Percentiles rank a stretch among this genome's conserved stretches.
phyloP scores from a whole-genome alignment of 2,329 filamentous ascomycete genomes.

The Venturia oleaginea region DNA sequence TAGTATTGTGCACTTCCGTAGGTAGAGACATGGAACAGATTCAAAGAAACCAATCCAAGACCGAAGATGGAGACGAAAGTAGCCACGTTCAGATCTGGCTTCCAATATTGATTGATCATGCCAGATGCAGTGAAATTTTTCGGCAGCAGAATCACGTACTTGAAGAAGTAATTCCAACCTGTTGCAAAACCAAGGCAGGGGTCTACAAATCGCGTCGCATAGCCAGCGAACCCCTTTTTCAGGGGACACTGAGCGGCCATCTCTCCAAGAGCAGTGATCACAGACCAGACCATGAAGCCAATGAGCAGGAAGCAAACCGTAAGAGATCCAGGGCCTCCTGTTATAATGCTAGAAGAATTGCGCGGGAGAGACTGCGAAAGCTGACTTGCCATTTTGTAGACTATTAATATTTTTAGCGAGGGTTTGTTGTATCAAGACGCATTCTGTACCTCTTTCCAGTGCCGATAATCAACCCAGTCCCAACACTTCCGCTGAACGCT shows the following conservation, averaged over 20 bases:
- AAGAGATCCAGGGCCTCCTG: slow-evolving; percentile 9
- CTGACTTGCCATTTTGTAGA: not conserved
- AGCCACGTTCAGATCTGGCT: slow-evolving; percentile 9
- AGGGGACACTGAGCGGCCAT: slow-evolving; percentile 13
- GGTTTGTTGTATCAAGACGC: not conserved
- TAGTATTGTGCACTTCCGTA: slow-evolving; percentile 7
- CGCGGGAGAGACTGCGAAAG: not conserved
- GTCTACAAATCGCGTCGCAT: slow-evolving; percentile 14
- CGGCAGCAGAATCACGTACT: slow-evolving; percentile 7
- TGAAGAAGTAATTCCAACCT: slow-evolving; percentile 11
- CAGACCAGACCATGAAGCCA: slow-evolving; percentile 10
- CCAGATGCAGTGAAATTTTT: slow-evolving; percentile 7
- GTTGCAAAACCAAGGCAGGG: slow-evolving; percentile 13
- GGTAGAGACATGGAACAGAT: slow-evolving; percentile 3
- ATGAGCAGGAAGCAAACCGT: not conserved
- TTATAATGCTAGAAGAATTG: not conserved
- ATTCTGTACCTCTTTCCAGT: slow-evolving; percentile 11
- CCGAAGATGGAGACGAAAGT: slow-evolving; percentile 12
- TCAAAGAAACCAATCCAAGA: slow-evolving; percentile 2
- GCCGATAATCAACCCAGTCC: slow-evolving; percentile 16
- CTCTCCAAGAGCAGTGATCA: slow-evolving; percentile 14
- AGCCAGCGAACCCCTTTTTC: slow-evolving; percentile 13
- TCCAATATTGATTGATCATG: slow-evolving; percentile 9
- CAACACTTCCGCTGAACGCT: slow-evolving; percentile 14
- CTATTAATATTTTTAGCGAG: not conserved